phyloP scores from a whole-genome alignment of 192 early-diverging fungal genomes.

The Podila epigama region DNA sequence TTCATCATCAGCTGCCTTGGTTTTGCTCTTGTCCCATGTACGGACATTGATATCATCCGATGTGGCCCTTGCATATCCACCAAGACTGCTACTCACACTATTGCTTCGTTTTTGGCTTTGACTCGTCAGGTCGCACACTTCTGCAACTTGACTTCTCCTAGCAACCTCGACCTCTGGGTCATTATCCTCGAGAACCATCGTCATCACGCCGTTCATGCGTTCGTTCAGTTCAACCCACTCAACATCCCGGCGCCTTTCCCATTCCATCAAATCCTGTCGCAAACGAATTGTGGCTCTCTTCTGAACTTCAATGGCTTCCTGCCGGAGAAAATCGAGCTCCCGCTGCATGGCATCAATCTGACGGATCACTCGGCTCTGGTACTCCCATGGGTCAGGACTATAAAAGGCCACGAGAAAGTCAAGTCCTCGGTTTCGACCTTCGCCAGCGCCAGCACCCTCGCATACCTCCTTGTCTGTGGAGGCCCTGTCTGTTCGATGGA shows the following conservation, averaged over 20 bases:
- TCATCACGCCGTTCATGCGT: neutral
- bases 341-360: constrained; percentile 20
- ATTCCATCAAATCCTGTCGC: constrained; percentile 13
- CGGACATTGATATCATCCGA: too few relatives aligned
- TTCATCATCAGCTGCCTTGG: neutral
- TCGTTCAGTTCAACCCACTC: constrained; percentile 11
- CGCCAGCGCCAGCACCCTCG: constrained; percentile 3
- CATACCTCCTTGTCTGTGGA: neutral
- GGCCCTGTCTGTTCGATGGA: neutral
- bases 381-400: constrained; percentile 26
- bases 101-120: too few relatives aligned
- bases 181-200: neutral
- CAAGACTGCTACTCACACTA: too few relatives aligned
- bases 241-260: constrained; percentile 6
- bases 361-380: constrained; percentile 9
- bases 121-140: too few relatives aligned
- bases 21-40: neutral
- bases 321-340: constrained; percentile 4
- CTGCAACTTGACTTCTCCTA: neutral
- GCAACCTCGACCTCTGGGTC: neutral
- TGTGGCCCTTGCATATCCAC: too few relatives aligned
- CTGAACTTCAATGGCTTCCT: constrained; percentile 17
- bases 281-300: constrained; percentile 8
- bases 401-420: constrained; percentile 7
- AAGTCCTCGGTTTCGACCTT: neutral